Percentiles rank a stretch among this genome's conserved stretches.
Evolutionary conservation across 2,329 filamentous ascomycete species (phyloP).

Genomic region (Curvularia eragrostidis): DNA sequence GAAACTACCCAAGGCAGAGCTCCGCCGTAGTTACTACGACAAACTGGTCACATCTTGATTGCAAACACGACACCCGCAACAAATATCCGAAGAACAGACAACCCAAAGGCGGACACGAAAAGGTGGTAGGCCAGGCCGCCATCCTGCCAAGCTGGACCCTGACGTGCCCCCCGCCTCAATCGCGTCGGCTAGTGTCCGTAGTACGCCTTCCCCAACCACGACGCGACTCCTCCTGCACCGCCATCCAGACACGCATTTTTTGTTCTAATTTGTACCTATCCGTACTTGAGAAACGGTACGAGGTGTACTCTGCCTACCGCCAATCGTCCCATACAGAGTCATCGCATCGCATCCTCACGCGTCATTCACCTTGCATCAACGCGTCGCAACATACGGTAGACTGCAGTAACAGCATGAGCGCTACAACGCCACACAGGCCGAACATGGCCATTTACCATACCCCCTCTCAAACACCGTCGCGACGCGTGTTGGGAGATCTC

Average conservation of each 20-base stretch:
- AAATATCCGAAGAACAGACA: background rate
- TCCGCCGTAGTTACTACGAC: background rate
- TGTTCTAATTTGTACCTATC: constrained; percentile 10
- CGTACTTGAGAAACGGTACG: background rate
- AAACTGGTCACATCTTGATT: background rate
- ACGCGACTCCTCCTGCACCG: constrained; percentile 33
- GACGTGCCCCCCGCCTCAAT: constrained; percentile 23
- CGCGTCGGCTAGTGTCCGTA: constrained; percentile 22
- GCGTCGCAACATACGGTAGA: constrained; percentile 26
- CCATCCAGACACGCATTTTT: constrained; percentile 11
- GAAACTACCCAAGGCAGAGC: background rate
- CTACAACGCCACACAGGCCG: constrained; percentile 31
- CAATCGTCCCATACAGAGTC: background rate
- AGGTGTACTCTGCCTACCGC: constrained; percentile 13
- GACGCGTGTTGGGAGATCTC: constrained; percentile 47
- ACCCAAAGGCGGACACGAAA: background rate
- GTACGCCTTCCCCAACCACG: constrained; percentile 29
- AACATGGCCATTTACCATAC: constrained; percentile 36
- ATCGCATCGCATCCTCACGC: constrained; percentile 11
- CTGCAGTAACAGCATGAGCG: constrained; percentile 28
- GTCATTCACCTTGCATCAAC: constrained; percentile 25
- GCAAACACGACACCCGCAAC: background rate
- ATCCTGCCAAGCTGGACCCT: constrained; percentile 26
- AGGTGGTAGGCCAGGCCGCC: constrained; percentile 3
- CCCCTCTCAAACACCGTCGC: constrained; percentile 38